phyloP scores from a whole-genome alignment of 495 filamentous ascomycete species.

The Lasiosphaeria miniovina region DNA sequence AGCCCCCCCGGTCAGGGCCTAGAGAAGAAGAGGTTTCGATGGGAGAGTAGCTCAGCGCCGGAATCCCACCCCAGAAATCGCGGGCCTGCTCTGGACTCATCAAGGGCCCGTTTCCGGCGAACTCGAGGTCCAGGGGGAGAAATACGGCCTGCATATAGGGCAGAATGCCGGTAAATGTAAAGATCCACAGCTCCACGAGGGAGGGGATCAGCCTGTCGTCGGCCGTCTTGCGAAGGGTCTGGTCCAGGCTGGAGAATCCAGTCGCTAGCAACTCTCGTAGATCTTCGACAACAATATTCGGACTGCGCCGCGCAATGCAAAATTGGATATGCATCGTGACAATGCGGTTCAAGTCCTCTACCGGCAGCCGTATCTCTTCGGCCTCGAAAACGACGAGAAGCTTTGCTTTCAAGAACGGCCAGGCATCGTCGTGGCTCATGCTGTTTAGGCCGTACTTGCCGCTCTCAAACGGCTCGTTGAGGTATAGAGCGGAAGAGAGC shows the following conservation, averaged over 20 bases:
- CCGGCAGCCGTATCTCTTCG: conserved; percentile 81
- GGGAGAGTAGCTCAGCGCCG: conserved; percentile 20
- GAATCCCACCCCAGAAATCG: conserved; percentile 80
- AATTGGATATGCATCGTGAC: conserved; percentile 76
- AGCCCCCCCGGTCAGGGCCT: neutral
- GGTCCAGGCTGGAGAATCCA: conserved; percentile 83
- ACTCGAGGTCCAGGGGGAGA: conserved; percentile 89
- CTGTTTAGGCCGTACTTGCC: conserved; percentile 69
- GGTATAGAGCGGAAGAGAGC: conserved; percentile 35
- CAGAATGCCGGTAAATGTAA: conserved; percentile 83
- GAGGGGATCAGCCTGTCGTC: conserved; percentile 82
- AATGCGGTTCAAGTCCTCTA: conserved; percentile 92
- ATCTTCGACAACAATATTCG: conserved; percentile 72
- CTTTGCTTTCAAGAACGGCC: conserved; percentile 89
- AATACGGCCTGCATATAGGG: conserved; percentile 97
- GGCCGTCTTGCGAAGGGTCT: conserved; percentile 67
- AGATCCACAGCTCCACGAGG: conserved; percentile 89
- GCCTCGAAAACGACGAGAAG: conserved; percentile 90
- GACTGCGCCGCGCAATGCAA: conserved; percentile 65
- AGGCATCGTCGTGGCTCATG: conserved; percentile 86
- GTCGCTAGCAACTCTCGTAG: conserved; percentile 73
- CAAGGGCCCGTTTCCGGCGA: conserved; percentile 75
- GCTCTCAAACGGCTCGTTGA: conserved; percentile 46
- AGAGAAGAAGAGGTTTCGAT: conserved; percentile 7
- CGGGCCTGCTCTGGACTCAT: conserved; percentile 72